Evolutionary conservation across 1,139 yeast genomes (phyloP), one percentile per base, ranked within the genome.

Genomic region (Candida pseudoviswanathii): DNA sequence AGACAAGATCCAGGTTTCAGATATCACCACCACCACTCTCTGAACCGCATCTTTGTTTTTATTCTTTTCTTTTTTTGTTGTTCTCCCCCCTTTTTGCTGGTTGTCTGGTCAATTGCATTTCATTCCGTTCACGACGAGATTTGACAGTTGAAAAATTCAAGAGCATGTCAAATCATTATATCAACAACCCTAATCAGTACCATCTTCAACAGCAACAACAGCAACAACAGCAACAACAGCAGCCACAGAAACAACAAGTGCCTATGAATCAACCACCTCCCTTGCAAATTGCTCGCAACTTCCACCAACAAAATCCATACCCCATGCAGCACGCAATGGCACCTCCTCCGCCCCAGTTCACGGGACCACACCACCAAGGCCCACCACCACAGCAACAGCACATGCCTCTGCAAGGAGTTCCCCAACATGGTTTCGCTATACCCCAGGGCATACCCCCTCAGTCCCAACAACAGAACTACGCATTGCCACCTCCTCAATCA

Each of bases 381-480:
- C 37, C 37, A n/a, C 37, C 16, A 39, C 24, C 33, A 11, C 33
- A 27, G 10, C 42, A 39, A 11, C 11, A 25, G 10, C 30, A 39
- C 10, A 32, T 16, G 11, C 41, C n/a, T 7, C 32, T 16, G 10
- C 37, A 22, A 10, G 11, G n/a, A 21, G 16, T 9, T 4, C 29
- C 10, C 29, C 45, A 27, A 39, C 33, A 39, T 27, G 24, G 41
- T 22, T 43, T 43, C 10, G 27, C n/a, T 21, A 34, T 43, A 11
- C 45, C 45, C 7, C 40, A 43, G 4, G 45, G 45, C n/a, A n/a
- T 36, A 25, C 41, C 45, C 26, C 45, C 44, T n/a, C 44, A 42
- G 21, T 42, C 44, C 24, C 41, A 34, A n/a, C 41, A 36, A 9
- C 45, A 33, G 34, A 42, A 42, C 26, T 43, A 36, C 10, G 16